Evolutionary conservation across 2,329 filamentous ascomycete genomes (phyloP).

Genomic region (Beauveria scarabaeidicola): DNA sequence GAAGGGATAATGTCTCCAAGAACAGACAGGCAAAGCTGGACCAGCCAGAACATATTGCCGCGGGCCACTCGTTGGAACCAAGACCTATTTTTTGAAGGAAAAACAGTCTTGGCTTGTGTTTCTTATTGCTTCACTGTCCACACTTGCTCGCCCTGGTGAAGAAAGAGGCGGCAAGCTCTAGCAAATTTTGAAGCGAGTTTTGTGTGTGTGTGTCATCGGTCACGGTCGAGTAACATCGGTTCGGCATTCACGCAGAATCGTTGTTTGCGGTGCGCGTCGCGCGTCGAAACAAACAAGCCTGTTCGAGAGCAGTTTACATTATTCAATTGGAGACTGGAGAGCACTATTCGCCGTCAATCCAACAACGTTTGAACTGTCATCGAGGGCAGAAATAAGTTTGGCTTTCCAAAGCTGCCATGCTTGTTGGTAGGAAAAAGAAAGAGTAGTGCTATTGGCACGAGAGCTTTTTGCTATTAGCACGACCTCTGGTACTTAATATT

Average conservation of each 20-base stretch:
- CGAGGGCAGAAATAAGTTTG: not conserved
- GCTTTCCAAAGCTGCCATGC: too few species aligned
- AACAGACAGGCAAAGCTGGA: conserved; percentile 23
- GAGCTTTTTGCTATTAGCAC: too few species aligned
- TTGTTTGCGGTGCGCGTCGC: not conserved
- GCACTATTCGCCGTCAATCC: not conserved
- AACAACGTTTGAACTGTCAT: not conserved
- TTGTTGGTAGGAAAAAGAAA: not conserved
- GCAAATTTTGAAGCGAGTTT: conserved; percentile 49
- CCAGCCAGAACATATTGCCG: conserved; percentile 18
- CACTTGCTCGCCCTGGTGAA: conserved; percentile 52
- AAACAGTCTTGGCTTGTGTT: conserved; percentile 24
- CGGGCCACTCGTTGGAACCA: conserved; percentile 24
- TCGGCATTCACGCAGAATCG: not conserved
- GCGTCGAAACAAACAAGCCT: not conserved
- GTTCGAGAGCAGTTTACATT: too few species aligned
- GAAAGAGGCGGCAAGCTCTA: conserved; percentile 55
- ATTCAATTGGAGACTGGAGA: conserved; percentile 1
- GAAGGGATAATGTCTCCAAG: conserved; percentile 27
- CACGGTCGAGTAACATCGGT: not conserved
- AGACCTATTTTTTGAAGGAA: conserved; percentile 15
- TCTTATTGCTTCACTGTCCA: conserved; percentile 61
- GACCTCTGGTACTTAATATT: too few species aligned
- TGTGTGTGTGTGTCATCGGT: not conserved
- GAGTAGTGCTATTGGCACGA: too few species aligned